Evolutionary conservation across 495 filamentous ascomycete species (phyloP).

Genomic region (Daldinia concentrica): DNA sequence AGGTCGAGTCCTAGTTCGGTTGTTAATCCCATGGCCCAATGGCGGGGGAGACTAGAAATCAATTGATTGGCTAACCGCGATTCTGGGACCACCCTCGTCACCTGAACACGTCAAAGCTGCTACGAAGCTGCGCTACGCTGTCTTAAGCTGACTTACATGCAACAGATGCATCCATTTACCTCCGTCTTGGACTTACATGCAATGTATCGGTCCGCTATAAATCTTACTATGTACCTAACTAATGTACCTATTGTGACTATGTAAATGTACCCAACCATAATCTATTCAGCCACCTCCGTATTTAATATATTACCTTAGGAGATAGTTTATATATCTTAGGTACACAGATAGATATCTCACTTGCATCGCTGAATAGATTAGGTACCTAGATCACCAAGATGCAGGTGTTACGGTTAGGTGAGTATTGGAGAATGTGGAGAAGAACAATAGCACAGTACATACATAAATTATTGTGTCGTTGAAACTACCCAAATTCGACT

Average conservation of each 20-base stretch:
- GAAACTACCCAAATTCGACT: not conserved
- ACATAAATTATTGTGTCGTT: not conserved
- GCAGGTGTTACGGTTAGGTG: not conserved
- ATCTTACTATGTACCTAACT: not conserved
- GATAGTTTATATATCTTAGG: no score
- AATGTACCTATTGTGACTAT: not conserved
- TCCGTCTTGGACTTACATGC: not conserved
- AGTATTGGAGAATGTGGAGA: constrained; percentile 1
- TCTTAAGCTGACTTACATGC: constrained; percentile 16
- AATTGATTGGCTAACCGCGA: constrained; percentile 33
- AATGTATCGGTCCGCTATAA: not conserved
- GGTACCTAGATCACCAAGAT: not conserved
- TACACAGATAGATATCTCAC: no score
- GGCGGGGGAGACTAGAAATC: constrained; percentile 32
- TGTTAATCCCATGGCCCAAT: constrained; percentile 22
- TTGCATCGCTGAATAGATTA: no score
- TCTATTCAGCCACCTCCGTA: not conserved
- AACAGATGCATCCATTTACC: not conserved
- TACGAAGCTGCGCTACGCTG: constrained; percentile 27
- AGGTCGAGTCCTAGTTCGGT: constrained; percentile 38
- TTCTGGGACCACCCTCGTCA: constrained; percentile 43
- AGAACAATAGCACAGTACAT: not conserved
- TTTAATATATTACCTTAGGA: not conserved
- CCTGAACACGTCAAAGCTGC: constrained; percentile 44
- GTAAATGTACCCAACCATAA: not conserved